A percentile compares a stretch with the other conserved stretches of the same genome.
phyloP scores from a whole-genome alignment of 2,329 filamentous ascomycete species.

The Pseudogymnoascus sp. region DNA sequence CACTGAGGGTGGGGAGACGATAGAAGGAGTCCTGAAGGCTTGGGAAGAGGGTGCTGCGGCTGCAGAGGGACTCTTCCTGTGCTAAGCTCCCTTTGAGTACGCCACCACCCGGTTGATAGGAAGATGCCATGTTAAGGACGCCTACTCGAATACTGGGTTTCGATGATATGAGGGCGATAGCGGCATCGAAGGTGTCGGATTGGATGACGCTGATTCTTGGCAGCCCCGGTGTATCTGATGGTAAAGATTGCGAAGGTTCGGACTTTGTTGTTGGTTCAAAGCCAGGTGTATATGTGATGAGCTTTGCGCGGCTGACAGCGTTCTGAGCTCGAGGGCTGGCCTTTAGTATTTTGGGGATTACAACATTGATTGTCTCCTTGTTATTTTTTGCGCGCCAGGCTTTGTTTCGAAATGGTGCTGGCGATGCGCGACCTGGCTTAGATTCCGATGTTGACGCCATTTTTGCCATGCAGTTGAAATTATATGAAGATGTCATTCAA shows the following conservation, averaged over 20 bases:
- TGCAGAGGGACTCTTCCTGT: conserved; percentile 63
- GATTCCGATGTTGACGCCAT: not conserved
- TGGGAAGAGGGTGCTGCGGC: conserved; percentile 46
- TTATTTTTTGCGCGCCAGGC: conserved; percentile 17
- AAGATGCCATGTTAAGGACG: conserved; percentile 59
- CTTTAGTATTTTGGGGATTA: conserved; percentile 18
- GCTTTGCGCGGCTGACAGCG: conserved; percentile 14
- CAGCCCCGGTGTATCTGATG: conserved; percentile 13
- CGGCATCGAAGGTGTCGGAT: conserved; percentile 50
- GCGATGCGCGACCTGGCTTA: not conserved
- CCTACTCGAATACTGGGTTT: conserved; percentile 36
- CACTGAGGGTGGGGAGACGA: conserved; percentile 29
- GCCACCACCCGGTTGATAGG: conserved; percentile 49
- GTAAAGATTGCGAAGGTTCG: conserved; percentile 2
- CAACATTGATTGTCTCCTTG: conserved; percentile 19
- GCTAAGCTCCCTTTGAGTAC: conserved; percentile 54
- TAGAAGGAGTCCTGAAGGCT: conserved; percentile 36
- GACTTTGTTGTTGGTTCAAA: not conserved
- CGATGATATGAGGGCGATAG: conserved; percentile 28
- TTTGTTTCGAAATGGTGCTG: conserved; percentile 4
- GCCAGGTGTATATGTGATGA: conserved; percentile 15
- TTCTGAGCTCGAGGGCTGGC: conserved; percentile 12
- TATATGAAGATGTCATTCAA: not conserved
- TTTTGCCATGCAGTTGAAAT: not conserved
- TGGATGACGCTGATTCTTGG: conserved; percentile 42